A percentile compares a stretch with the other conserved stretches of the same genome.
These are phyloP conservation scores for Talaromyces pinophilus DNA, from an alignment of 2,329 filamentous ascomycete genomes.

Conservation along the genomic window DNA sequence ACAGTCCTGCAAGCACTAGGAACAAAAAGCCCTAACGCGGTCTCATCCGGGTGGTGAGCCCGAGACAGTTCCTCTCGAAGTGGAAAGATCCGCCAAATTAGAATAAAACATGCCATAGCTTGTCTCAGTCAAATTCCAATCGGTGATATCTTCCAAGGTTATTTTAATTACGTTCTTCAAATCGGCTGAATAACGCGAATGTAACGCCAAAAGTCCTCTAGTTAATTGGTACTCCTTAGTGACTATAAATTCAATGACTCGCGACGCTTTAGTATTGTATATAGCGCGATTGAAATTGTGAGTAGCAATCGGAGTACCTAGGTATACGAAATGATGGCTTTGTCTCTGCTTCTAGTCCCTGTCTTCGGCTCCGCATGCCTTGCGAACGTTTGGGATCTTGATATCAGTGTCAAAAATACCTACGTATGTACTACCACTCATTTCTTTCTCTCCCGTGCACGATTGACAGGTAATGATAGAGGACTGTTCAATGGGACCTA, in stretches of 20 bases:
- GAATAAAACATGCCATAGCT: slow-evolving; percentile 5
- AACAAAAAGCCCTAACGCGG: neutral
- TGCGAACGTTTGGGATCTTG: slow-evolving; percentile 4
- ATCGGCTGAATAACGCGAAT: neutral
- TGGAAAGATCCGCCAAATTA: neutral
- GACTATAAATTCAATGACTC: neutral
- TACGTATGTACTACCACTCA: neutral
- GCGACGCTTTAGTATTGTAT: neutral
- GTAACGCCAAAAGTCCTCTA: neutral
- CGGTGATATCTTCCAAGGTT: neutral
- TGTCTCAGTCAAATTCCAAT: neutral
- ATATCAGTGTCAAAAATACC: neutral
- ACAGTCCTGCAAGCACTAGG: neutral
- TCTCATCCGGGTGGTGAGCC: neutral
- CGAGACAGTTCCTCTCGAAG: neutral
- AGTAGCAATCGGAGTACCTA: neutral
- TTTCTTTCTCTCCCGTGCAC: neutral
- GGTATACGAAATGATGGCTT: neutral
- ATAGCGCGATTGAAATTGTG: neutral
- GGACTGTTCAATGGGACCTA: neutral
- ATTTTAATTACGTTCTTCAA: too few species aligned
- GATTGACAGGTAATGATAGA: neutral
- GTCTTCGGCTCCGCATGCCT: slow-evolving; percentile 3
- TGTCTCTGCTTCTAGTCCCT: neutral
- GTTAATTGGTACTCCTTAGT: neutral